Conservation (phyloP, 495 filamentous ascomycete genomes). For the Parachaetomium inaequale region DNA sequence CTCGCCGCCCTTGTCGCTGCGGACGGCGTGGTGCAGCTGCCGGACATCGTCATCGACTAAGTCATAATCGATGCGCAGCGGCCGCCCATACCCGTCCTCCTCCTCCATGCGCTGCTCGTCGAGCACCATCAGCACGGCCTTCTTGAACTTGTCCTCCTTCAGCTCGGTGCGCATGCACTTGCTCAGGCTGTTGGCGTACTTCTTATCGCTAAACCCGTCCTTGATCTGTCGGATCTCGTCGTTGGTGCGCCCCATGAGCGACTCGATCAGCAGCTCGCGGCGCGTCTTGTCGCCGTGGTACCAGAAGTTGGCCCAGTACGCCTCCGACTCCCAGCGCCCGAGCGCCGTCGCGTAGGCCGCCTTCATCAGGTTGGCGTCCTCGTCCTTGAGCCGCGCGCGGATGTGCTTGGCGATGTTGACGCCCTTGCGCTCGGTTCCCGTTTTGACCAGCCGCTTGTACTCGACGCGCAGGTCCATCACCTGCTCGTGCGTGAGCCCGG, state of each 20-base stretch:
- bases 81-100: constrained; percentile 46
- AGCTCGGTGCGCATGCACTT: constrained; percentile 88
- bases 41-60: constrained; percentile 68
- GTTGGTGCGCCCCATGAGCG: constrained; percentile 83
- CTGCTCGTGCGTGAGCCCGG: constrained; percentile 77
- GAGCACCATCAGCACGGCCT: constrained; percentile 78
- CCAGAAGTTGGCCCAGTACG: constrained; percentile 98
- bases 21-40: constrained; percentile 65
- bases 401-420: constrained; percentile 97
- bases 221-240: constrained; percentile 87
- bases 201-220: constrained; percentile 85
- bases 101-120: constrained; percentile 83
- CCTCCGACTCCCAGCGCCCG: constrained; percentile 88
- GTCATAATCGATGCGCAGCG: constrained; percentile 41
- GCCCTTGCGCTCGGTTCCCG: constrained; percentile 63
- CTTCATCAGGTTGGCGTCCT: constrained; percentile 69
- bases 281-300: constrained; percentile 85
- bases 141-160: constrained; percentile 91
- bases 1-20: constrained; percentile 77
- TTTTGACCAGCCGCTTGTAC: constrained; percentile 86
- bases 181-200: constrained; percentile 77
- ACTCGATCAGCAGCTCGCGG: constrained; percentile 86
- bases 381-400: constrained; percentile 69
- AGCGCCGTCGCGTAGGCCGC: constrained; percentile 85
- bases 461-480: constrained; percentile 76